Conservation (phyloP, 2,329 filamentous ascomycete genomes). For the Thielaviopsis euricoi region DNA sequence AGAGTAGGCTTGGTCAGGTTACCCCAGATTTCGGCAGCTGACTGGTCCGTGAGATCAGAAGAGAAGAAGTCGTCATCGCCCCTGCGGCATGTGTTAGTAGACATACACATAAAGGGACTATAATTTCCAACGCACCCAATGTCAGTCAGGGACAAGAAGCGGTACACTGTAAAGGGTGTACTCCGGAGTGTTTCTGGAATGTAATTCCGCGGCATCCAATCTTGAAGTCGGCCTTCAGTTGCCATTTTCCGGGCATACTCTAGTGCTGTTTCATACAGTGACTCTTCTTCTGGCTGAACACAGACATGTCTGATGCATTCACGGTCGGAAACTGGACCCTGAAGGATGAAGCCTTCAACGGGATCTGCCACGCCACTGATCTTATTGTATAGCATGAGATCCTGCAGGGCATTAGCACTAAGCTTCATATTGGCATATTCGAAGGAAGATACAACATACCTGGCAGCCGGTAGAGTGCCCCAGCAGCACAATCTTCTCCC, state of each 20-base stretch:
- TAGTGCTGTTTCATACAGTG: constrained; percentile 29
- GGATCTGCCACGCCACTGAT: constrained; percentile 28
- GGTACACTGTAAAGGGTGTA: constrained; percentile 34
- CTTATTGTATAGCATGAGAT: constrained; percentile 38
- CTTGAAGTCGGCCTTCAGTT: constrained; percentile 32
- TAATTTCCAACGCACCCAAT: constrained; percentile 28
- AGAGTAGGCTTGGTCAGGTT: constrained; percentile 41
- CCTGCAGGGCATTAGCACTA: constrained; percentile 20
- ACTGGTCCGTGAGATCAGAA: constrained; percentile 47
- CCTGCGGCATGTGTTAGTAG: constrained; percentile 18
- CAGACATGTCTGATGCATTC: constrained; percentile 37
- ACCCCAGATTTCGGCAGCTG: constrained; percentile 48
- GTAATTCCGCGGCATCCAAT: constrained; percentile 34
- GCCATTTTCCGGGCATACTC: constrained; percentile 38
- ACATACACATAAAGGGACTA: background rate
- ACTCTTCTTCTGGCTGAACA: constrained; percentile 17
- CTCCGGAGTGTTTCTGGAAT: constrained; percentile 23
- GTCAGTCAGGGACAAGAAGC: constrained; percentile 33
- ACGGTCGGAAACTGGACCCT: constrained; percentile 65
- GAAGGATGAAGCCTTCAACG: constrained; percentile 62
- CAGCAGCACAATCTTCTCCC: constrained; percentile 35
- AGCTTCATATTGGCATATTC: background rate
- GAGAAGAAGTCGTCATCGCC: constrained; percentile 82
- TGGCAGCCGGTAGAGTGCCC: constrained; percentile 44
- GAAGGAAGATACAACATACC: constrained; percentile 18